Evolutionary conservation across 1,284 basidiomycete species (phyloP).

Genomic region (Naganishia cerealis): DNA sequence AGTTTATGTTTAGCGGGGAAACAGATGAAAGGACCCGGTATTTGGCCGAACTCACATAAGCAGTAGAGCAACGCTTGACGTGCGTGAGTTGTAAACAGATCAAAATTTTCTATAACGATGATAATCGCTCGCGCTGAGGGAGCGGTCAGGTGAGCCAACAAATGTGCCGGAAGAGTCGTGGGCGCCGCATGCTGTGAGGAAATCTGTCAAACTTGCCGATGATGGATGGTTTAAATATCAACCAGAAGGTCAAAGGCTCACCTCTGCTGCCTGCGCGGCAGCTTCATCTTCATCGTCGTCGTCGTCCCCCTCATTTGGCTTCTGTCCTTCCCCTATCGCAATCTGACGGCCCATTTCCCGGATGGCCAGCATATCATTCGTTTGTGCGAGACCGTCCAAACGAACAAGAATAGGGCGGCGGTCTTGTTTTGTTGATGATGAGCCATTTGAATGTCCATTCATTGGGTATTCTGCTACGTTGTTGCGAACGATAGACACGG

Average conservation of each 20-base stretch:
- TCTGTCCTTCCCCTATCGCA: conserved; percentile 51
- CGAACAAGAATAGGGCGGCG: conserved; percentile 68
- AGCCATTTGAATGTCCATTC: conserved; percentile 1
- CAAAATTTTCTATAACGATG: conserved; percentile 83
- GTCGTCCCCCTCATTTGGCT: conserved; percentile 42
- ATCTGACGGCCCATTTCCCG: conserved; percentile 84
- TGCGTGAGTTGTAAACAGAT: conserved; percentile 82
- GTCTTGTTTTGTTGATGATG: conserved; percentile 43
- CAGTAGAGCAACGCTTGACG: conserved; percentile 86
- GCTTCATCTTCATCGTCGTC: conserved; percentile 53
- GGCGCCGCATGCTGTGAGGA: conserved; percentile 57
- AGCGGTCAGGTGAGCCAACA: conserved; percentile 74
- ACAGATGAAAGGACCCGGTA: conserved; percentile 42
- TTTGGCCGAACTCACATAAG: conserved; percentile 77
- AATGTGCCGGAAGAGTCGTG: conserved; percentile 63
- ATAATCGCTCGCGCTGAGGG: conserved; percentile 77
- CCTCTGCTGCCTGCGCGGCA: conserved; percentile 44
- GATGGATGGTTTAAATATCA: conserved; percentile 5
- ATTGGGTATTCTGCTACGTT: neutral
- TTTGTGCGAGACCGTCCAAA: conserved; percentile 80
- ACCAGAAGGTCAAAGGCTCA: conserved; percentile 32
- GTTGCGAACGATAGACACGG: conserved; percentile 22
- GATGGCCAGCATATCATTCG: conserved; percentile 81
- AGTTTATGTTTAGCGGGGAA: neutral
- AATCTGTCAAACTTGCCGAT: neutral